These are phyloP conservation scores for Papiliotrema laurentii DNA, from an alignment of 1,284 basidiomycete species.

Conservation along the genomic window DNA sequence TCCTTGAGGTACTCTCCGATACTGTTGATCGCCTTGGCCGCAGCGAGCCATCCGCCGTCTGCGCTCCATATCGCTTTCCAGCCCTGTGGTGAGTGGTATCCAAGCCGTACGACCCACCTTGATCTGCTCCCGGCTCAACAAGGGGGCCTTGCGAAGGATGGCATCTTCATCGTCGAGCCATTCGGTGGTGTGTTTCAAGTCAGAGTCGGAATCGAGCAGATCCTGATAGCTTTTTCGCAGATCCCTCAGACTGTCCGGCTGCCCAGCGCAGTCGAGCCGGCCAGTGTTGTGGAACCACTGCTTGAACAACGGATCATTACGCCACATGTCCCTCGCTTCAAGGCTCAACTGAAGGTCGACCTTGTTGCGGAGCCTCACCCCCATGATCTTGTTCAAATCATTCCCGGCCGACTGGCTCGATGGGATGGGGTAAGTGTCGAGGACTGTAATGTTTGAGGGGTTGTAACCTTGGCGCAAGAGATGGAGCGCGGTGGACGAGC, in stretches of 20 bases:
- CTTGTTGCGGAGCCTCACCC: conserved; percentile 10
- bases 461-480: conserved; percentile 38
- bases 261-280: conserved; percentile 10
- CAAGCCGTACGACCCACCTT: conserved; percentile 11
- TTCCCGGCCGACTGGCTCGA: conserved; percentile 36
- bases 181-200: conserved; percentile 13
- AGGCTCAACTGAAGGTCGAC: conserved; percentile 11
- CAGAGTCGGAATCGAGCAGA: conserved; percentile 4
- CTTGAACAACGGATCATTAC: conserved; percentile 32
- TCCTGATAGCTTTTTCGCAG: conserved; percentile 19
- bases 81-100: conserved; percentile 11
- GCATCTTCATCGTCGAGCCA: conserved; percentile 31
- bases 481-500: conserved; percentile 43
- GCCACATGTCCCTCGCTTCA: conserved; percentile 35
- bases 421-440: conserved; percentile 40
- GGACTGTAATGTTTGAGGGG: conserved; percentile 26
- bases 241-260: conserved; percentile 6
- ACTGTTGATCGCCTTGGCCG: conserved; percentile 30
- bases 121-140: conserved; percentile 17
- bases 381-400: conserved; percentile 44
- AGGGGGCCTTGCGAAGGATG: conserved; percentile 21
- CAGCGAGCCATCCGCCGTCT: conserved; percentile 39
- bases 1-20: conserved; percentile 27
- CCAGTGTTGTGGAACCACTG: conserved; percentile 37
- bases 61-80: conserved; percentile 26